These are phyloP conservation scores for Wickerhamiella azyma DNA, from an alignment of 805 yeast species.

Conservation along the genomic window DNA sequence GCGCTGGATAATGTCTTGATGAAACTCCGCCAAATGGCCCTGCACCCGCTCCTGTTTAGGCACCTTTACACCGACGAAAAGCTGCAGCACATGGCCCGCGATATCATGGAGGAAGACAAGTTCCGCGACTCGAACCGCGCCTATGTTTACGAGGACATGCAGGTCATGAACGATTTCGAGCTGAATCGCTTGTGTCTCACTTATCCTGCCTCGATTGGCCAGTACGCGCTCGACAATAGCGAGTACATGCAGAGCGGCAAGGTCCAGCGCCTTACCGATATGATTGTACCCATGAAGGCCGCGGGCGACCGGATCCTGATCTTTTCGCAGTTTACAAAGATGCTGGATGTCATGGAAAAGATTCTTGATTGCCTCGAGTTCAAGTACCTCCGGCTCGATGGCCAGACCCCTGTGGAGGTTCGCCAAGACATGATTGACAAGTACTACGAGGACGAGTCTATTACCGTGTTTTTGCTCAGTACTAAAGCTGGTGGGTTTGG, in stretches of 20 bases:
- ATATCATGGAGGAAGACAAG: constrained; percentile 67
- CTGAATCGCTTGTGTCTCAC: constrained; percentile 57
- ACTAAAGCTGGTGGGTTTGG: constrained; percentile 99
- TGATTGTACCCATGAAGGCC: constrained; percentile 44
- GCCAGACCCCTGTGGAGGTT: constrained; percentile 83
- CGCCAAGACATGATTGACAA: constrained; percentile 86
- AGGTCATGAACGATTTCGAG: constrained; percentile 86
- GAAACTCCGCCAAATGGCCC: constrained; percentile 81
- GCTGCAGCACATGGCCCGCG: constrained; percentile 55
- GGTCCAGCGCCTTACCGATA: constrained; percentile 38
- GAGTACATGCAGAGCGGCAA: constrained; percentile 67
- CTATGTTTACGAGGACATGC: constrained; percentile 86
- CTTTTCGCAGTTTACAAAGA: constrained; percentile 86
- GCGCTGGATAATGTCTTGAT: constrained; percentile 58
- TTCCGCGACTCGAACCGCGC: constrained; percentile 63
- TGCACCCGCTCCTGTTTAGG: constrained; percentile 83
- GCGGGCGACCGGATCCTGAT: constrained; percentile 56
- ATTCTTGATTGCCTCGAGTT: constrained; percentile 51
- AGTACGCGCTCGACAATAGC: constrained; percentile 38
- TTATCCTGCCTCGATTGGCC: constrained; percentile 50
- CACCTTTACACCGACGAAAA: constrained; percentile 40
- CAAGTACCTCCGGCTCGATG: constrained; percentile 77
- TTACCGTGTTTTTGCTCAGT: constrained; percentile 76
- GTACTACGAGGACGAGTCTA: constrained; percentile 65
- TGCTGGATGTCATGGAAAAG: constrained; percentile 72